These are phyloP conservation scores for Samsoniella hepiali DNA, from an alignment of 2,329 filamentous ascomycete genomes.

Conservation along the genomic window DNA sequence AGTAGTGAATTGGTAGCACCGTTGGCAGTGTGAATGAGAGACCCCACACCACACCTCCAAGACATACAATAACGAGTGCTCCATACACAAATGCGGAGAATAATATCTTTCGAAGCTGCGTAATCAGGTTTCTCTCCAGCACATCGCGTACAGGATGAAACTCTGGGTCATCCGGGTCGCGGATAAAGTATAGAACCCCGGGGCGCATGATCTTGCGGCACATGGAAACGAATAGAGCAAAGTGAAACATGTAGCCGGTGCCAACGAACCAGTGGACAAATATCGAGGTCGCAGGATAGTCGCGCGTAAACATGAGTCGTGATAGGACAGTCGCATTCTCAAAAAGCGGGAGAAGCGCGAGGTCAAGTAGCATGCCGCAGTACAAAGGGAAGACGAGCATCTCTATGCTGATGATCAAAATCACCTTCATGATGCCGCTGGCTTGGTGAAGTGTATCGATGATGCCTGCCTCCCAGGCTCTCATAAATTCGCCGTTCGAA, in stretches of 20 bases:
- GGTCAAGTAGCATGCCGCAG: constrained; percentile 85
- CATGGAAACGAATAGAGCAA: constrained; percentile 97
- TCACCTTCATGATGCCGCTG: constrained; percentile 95
- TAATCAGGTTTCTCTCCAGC: constrained; percentile 85
- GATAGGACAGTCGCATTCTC: constrained; percentile 74
- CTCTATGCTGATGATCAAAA: constrained; percentile 97
- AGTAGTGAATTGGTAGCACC: constrained; percentile 89
- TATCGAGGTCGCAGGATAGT: constrained; percentile 81
- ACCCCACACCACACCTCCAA: constrained; percentile 96
- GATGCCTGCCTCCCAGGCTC: constrained; percentile 70
- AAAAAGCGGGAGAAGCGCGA: constrained; percentile 86
- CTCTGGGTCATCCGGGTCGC: constrained; percentile 95
- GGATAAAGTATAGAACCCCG: constrained; percentile 95
- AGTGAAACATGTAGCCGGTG: constrained; percentile 99
- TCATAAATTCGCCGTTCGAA: constrained; percentile 52
- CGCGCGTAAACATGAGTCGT: constrained; percentile 71
- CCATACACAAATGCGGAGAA: constrained; percentile 97
- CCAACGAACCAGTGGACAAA: constrained; percentile 99
- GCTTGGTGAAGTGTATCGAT: constrained; percentile 87
- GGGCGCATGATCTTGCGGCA: constrained; percentile 96
- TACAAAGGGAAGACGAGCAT: constrained; percentile 98
- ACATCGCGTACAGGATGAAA: constrained; percentile 98
- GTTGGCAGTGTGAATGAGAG: constrained; percentile 63
- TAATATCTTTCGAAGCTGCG: constrained; percentile 90
- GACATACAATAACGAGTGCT: constrained; percentile 83